These are phyloP conservation scores for Penicillium pulvis DNA, from an alignment of 495 filamentous ascomycete species.

Conservation along the genomic window DNA sequence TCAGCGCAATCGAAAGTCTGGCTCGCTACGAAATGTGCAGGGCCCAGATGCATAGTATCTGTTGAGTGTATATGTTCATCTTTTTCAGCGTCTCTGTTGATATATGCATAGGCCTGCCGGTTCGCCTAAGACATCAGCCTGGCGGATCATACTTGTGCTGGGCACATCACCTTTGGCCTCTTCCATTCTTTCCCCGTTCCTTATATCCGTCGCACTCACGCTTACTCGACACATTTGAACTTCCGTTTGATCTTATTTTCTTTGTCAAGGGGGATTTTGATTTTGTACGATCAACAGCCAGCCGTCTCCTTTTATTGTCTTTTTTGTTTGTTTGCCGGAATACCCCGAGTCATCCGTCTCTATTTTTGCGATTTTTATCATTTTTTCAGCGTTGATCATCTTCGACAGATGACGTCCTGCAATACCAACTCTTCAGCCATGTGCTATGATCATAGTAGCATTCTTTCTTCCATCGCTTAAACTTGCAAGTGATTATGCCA, in stretches of 20 bases:
- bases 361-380: slow-evolving; percentile 6
- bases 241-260: slow-evolving; percentile 9
- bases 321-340: slow-evolving; percentile 22
- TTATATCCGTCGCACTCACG: slow-evolving; percentile 10
- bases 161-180: slow-evolving; percentile 22
- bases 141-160: slow-evolving; percentile 24
- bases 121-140: slow-evolving; percentile 8
- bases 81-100: slow-evolving; percentile 17
- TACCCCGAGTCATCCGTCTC: slow-evolving; percentile 31
- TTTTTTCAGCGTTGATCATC: slow-evolving; percentile 12
- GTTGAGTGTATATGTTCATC: slow-evolving; percentile 10
- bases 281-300: slow-evolving; percentile 16
- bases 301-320: slow-evolving; percentile 13
- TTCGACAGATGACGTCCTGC: slow-evolving; percentile 21
- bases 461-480: not conserved
- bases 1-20: slow-evolving; percentile 47
- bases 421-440: slow-evolving; percentile 19
- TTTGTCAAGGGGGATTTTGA: slow-evolving; percentile 9
- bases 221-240: slow-evolving; percentile 10
- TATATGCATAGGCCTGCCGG: slow-evolving; percentile 16
- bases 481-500: slow-evolving; percentile 7
- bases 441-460: slow-evolving; percentile 2
- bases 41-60: slow-evolving; percentile 22
- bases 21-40: slow-evolving; percentile 16
- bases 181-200: slow-evolving; percentile 16